These are phyloP conservation scores for Sarocladium oryzae DNA, from an alignment of 2,329 filamentous ascomycete species.

Conservation along the genomic window DNA sequence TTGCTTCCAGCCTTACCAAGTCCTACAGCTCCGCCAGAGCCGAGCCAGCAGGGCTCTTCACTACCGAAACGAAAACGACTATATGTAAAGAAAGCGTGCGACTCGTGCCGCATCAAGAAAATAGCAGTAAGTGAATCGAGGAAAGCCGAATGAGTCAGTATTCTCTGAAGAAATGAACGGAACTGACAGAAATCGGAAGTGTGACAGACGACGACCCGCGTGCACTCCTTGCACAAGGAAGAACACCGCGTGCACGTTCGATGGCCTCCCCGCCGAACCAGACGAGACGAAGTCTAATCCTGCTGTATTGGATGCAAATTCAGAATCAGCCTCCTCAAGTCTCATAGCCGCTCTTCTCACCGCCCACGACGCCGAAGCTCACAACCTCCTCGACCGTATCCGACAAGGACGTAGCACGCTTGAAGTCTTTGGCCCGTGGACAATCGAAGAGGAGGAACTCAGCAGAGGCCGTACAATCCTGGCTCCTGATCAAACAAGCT, in stretches of 20 bases:
- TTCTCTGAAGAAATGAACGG: no score
- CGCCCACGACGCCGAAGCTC: conserved; percentile 8
- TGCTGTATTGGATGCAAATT: not conserved
- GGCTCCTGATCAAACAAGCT: conserved; percentile 11
- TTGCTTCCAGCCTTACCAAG: conserved; percentile 3
- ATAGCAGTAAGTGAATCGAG: conserved; percentile 11
- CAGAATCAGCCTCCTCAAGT: not conserved
- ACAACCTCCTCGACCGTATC: conserved; percentile 9
- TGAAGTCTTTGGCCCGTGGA: conserved; percentile 4
- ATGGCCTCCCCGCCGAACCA: conserved; percentile 2
- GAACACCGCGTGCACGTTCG: conserved; percentile 10
- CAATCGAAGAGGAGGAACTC: not conserved
- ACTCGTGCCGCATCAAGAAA: conserved; percentile 12
- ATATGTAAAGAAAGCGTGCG: conserved; percentile 13
- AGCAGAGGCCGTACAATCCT: not conserved
- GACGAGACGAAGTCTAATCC: conserved; percentile 3
- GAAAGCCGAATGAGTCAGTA: no score
- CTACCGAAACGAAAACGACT: conserved; percentile 7
- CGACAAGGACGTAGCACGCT: not conserved
- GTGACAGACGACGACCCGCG: conserved; percentile 12
- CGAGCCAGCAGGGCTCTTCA: not conserved
- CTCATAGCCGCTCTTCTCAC: not conserved
- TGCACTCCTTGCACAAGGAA: conserved; percentile 11
- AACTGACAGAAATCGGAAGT: conserved; percentile 9
- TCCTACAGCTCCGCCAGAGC: not conserved